A percentile compares a stretch with the other conserved stretches of the same genome.
Conservation (phyloP, 2,329 filamentous ascomycete species). For the Camillea tinctor region DNA sequence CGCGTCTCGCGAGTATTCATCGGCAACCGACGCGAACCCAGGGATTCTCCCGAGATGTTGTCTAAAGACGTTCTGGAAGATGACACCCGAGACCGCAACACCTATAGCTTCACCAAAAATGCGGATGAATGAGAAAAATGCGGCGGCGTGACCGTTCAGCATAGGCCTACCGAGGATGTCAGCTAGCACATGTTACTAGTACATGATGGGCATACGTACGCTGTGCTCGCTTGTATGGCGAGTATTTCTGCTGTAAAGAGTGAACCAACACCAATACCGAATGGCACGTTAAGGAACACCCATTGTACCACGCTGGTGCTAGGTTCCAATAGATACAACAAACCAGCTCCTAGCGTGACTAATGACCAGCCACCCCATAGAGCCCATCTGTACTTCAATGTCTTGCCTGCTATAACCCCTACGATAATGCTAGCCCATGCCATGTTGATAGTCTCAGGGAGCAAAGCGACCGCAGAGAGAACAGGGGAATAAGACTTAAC, state of each 20-base stretch:
- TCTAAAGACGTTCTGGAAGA: constrained; percentile 67
- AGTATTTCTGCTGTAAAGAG: constrained; percentile 64
- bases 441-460: constrained; percentile 62
- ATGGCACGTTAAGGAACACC: constrained; percentile 60
- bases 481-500: constrained; percentile 55
- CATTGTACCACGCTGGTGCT: constrained; percentile 52
- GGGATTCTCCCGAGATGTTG: constrained; percentile 48
- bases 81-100: constrained; percentile 64
- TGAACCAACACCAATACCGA: constrained; percentile 62
- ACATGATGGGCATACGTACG: constrained; percentile 8
- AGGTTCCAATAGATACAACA: constrained; percentile 47
- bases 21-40: constrained; percentile 39
- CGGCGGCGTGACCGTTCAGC: background rate
- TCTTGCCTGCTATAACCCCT: constrained; percentile 50
- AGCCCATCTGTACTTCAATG: constrained; percentile 59
- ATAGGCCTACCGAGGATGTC: background rate
- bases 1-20: constrained; percentile 54
- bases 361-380: constrained; percentile 62
- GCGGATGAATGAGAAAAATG: constrained; percentile 51
- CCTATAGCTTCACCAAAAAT: constrained; percentile 65
- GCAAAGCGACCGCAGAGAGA: constrained; percentile 54
- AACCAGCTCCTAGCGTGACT: constrained; percentile 56
- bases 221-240: constrained; percentile 60
- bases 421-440: constrained; percentile 58
- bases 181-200: background rate